Percentiles rank a stretch among this genome's conserved stretches.
phyloP scores from a whole-genome alignment of 768 basidiomycete genomes.

The Naematelia aurantialba region DNA sequence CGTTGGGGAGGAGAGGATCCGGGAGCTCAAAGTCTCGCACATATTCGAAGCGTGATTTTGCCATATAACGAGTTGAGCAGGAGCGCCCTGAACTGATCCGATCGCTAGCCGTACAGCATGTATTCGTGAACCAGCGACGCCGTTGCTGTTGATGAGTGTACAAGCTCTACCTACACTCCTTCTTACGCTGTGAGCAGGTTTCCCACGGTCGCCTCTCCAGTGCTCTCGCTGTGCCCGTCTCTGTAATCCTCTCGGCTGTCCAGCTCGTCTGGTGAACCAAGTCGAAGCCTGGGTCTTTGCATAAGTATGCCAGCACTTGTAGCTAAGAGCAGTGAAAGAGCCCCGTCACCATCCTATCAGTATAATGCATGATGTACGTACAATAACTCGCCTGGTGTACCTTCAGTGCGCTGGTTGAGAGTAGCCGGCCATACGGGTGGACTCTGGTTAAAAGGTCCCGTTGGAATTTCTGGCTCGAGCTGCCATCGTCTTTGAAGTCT shows the following conservation, averaged over 20 bases:
- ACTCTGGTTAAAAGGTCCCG: background rate
- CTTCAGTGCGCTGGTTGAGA: background rate
- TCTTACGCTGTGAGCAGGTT: too few relatives aligned
- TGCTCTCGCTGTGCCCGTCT: background rate
- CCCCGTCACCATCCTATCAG: too few relatives aligned
- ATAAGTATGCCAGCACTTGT: too few relatives aligned
- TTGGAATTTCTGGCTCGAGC: background rate
- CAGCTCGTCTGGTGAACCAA: too few relatives aligned
- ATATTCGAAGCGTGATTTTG: slow-evolving; percentile 86
- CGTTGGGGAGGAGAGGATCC: slow-evolving; percentile 75
- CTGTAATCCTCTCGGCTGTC: background rate
- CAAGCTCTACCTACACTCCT: too few relatives aligned
- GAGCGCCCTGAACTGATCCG: too few relatives aligned
- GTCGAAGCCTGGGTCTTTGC: too few relatives aligned
- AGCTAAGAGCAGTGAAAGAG: too few relatives aligned
- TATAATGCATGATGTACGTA: too few relatives aligned
- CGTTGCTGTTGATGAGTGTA: background rate
- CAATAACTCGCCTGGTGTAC: too few relatives aligned
- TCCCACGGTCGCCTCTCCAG: background rate
- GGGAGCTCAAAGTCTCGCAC: slow-evolving; percentile 85
- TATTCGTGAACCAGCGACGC: background rate
- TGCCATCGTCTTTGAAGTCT: background rate
- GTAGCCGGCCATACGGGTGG: background rate
- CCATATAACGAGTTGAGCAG: slow-evolving; percentile 58
- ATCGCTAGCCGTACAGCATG: too few relatives aligned